A percentile compares a stretch with the other conserved stretches of the same genome.
phyloP scores from a whole-genome alignment of 2,329 filamentous ascomycete species.

The Metarhizium brunneum region DNA sequence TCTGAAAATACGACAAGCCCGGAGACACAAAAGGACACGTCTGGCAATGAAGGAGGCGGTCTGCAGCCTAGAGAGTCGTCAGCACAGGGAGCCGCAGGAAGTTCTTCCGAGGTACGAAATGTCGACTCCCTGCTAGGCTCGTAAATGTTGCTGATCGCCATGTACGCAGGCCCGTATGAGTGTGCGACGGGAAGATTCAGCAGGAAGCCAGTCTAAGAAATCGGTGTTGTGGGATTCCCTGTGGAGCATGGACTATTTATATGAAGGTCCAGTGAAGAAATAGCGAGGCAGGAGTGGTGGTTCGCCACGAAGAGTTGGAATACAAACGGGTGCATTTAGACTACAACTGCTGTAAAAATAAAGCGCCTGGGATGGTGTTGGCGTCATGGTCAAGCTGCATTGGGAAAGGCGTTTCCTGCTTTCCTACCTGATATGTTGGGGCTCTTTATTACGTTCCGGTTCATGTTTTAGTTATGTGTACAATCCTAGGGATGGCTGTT shows the following conservation, averaged over 20 bases:
- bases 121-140: conserved; percentile 44
- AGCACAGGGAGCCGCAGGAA: conserved; percentile 13
- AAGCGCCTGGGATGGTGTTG: conserved; percentile 1
- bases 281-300: conserved; percentile 6
- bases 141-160: conserved; percentile 15
- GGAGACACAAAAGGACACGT: not conserved
- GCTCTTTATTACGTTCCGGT: not conserved
- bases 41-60: conserved; percentile 7
- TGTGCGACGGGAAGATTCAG: conserved; percentile 29
- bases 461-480: too few relatives aligned
- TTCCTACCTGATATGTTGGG: not conserved
- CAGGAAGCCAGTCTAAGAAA: conserved; percentile 34
- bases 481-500: not conserved
- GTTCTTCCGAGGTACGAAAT: conserved; percentile 42
- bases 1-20: conserved; percentile 5
- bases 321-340: not conserved
- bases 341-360: not conserved
- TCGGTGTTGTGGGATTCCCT: conserved; percentile 53
- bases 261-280: conserved; percentile 32
- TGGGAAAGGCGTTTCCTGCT: not conserved
- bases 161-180: conserved; percentile 16
- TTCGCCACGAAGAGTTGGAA: not conserved
- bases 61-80: conserved; percentile 17
- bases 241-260: conserved; percentile 51
- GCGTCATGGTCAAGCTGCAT: not conserved